Evolutionary conservation across 192 early-diverging fungal species (phyloP), one percentile per base, ranked within the genome.

Genomic region (Spizellomyces punctatus): DNA sequence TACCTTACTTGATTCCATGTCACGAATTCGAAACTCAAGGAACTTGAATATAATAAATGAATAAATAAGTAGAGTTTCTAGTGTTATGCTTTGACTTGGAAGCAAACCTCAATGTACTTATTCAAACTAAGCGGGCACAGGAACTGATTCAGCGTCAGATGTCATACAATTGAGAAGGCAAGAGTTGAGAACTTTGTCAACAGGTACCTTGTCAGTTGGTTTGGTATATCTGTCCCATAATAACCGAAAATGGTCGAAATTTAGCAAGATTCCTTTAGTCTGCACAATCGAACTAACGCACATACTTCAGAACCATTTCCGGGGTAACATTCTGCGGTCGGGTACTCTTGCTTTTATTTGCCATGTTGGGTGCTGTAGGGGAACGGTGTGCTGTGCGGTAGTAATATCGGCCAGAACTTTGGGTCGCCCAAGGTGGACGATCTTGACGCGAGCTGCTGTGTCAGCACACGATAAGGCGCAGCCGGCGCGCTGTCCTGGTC

Each of bases 1-100:
- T 43, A 64, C 52, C 36, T 4, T 75, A 42, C 8, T 67, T 22
- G 42, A 17, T 48, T 62, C 75, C 48, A 80, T 56, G 62, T 85
- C 82, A 72, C 74, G 64, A 55, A 85, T 85, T 46, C 81, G 67
- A 57, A 85, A 85, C 63, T 83, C 79, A 4, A 83, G 65, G 69
- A 85, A 85, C 82, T 85, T 67, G 7, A 72, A 42, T 36, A 2
- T 36, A 36, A 36, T 36, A 36, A 36, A 14, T 52, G 45, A 41
- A 63, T 8, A 12, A 27, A 12, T 19, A 61, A 36, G 27, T 60
- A 58, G 5, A 49, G 6, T 55, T 47, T 63, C 17, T 27, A 71
- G 12, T 58, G 49, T n/a, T 56, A 48, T 6, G 43, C 58, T 74
- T n/a, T 22, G 43, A 46, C 56, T 47, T 46, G 46, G n/a, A 44